Evolutionary conservation across 1,284 basidiomycete genomes (phyloP), one percentile per base, ranked within the genome.

Genomic region (Fomitopsis pinicola): DNA sequence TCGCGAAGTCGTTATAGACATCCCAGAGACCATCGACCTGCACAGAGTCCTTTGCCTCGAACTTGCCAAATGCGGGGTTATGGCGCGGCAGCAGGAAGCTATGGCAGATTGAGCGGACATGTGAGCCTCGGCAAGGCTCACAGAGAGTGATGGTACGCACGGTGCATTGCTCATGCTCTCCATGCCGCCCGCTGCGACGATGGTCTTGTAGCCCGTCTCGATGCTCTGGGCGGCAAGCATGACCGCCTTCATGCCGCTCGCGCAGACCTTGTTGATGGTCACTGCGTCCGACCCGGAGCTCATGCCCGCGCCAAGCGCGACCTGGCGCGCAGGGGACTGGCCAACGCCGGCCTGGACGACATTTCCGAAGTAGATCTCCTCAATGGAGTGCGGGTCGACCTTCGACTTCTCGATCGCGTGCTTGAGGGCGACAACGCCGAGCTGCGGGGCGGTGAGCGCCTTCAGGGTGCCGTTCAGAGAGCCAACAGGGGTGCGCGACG

Each of bases 241-340:
- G 78, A 98, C 86, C 45, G 94, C 83, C 79, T 99, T 98, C 82
- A 99, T 83, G 59, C 97, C 97, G 64, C 91, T 95, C 4, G 97
- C 97, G 75, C 97, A 99, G 71, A 99, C 94, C 77, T 98, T 97
- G 86, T 99, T 99, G 80, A 99, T 91, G 58, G 97, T 99, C 44
- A 97, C 99, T 19, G 96, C 96, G 79, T 99, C 97, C 42, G 95
- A 95, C 63, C 83, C 83, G 26, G 88, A 77, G 66, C 86, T 88
- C 75, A 97, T 80, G 65, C 97, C 97, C 35, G 95, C 85, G 63
- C 80, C 83, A 67, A 98, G 89, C 14, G 92, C 95, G 63, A 97
- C 96, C 76, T 99, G 97, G 65, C 97, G 89, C 58, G 97, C 95
- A 33, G 97, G 94, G 42, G 92, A 95, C 75, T 98, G 95, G 56